phyloP scores from a whole-genome alignment of 2,329 filamentous ascomycete genomes.

The Pseudovirgaria hyperparasitica region DNA sequence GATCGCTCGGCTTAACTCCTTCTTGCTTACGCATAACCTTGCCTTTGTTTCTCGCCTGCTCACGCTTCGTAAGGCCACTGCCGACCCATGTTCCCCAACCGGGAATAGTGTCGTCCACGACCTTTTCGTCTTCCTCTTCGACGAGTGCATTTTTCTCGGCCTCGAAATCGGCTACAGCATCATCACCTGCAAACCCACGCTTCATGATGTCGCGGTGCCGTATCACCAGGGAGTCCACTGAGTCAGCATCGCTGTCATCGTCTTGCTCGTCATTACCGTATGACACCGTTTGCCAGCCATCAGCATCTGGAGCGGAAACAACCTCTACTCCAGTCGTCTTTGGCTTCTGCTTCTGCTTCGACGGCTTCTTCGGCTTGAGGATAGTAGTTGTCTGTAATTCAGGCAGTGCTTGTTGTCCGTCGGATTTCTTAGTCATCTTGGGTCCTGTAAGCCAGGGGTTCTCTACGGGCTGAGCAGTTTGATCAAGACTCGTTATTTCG shows the following conservation, averaged over 20 bases:
- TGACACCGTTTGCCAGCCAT: slow-evolving; percentile 32
- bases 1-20: slow-evolving; percentile 62
- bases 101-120: slow-evolving; percentile 72
- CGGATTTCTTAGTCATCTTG: slow-evolving; percentile 8
- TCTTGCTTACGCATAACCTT: slow-evolving; percentile 49
- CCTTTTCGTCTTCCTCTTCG: slow-evolving; percentile 69
- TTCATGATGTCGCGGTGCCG: slow-evolving; percentile 57
- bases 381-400: slow-evolving; percentile 11
- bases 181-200: slow-evolving; percentile 73
- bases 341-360: slow-evolving; percentile 9
- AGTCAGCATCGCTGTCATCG: slow-evolving; percentile 25
- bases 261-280: slow-evolving; percentile 18
- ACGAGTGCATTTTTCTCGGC: slow-evolving; percentile 62
- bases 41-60: slow-evolving; percentile 38
- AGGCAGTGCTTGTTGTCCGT: slow-evolving; percentile 3
- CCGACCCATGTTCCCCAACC: slow-evolving; percentile 94
- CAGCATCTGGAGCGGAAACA: slow-evolving; percentile 22
- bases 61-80: slow-evolving; percentile 61
- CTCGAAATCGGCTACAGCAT: slow-evolving; percentile 69
- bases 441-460: slow-evolving; percentile 24
- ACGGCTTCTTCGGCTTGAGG: slow-evolving; percentile 7
- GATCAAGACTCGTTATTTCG: background rate
- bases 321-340: slow-evolving; percentile 19
- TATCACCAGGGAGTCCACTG: slow-evolving; percentile 25
- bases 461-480: slow-evolving; percentile 9